Conservation (phyloP, 805 yeast species). For the Candida sphagnicola region DNA sequence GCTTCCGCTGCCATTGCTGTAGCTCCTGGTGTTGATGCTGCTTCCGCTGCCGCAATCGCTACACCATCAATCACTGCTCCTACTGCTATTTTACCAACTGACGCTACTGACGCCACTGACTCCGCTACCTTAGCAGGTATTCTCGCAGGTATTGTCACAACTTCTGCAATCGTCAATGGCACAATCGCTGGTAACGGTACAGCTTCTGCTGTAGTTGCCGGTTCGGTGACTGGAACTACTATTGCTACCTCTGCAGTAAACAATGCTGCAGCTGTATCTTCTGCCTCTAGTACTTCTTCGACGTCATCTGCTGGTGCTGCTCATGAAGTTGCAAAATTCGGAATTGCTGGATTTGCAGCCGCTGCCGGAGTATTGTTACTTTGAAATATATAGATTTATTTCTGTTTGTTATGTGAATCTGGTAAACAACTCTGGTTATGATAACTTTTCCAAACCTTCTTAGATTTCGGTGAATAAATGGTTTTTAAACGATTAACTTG, state of each 20-base stretch:
- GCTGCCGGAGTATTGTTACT: slow-evolving; percentile 17
- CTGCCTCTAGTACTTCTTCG: slow-evolving; percentile 5
- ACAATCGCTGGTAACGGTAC: slow-evolving; percentile 7
- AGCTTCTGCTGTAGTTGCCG: slow-evolving; percentile 2
- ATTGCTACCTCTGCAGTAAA: slow-evolving; percentile 6
- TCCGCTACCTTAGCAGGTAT: too few species aligned
- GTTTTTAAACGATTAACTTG: not conserved
- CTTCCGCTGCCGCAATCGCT: slow-evolving; percentile 7
- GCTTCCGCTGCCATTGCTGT: slow-evolving; percentile 4
- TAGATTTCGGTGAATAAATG: too few species aligned
- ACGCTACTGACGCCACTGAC: not conserved
- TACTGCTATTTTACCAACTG: not conserved
- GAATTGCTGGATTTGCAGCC: slow-evolving; percentile 14
- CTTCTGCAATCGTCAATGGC: slow-evolving; percentile 4
- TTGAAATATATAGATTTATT: slow-evolving; percentile 6
- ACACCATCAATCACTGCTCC: not conserved
- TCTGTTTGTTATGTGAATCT: not conserved
- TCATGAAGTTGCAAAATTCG: slow-evolving; percentile 6
- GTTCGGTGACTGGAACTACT: slow-evolving; percentile 1
- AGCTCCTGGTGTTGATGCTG: slow-evolving; percentile 5
- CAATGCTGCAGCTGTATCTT: not conserved
- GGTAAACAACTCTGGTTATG: too few species aligned
- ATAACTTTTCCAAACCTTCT: too few species aligned
- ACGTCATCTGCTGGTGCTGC: slow-evolving; percentile 5
- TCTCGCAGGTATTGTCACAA: slow-evolving; percentile 3